These are phyloP conservation scores for Chloroidium sp. DNA, from an alignment of 163 green algal genomes.

Conservation along the genomic window DNA sequence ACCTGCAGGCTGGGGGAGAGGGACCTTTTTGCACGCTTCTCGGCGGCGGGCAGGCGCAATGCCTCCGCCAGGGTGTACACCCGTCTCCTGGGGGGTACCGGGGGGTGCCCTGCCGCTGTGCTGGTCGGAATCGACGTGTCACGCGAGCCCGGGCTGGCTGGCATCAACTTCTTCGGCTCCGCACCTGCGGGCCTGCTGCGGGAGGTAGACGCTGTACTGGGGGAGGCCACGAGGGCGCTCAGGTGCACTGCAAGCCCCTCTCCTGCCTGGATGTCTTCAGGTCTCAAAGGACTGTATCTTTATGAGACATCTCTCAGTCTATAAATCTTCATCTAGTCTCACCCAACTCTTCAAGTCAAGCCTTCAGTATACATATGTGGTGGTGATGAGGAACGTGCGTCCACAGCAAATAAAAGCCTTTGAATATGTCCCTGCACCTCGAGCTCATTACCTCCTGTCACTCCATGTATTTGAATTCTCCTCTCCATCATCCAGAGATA, in stretches of 20 bases:
- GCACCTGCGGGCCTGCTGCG: background rate
- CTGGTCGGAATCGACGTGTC: background rate
- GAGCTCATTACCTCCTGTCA: no score
- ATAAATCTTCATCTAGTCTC: no score
- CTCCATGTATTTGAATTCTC: no score
- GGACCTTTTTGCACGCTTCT: background rate
- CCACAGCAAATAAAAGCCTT: no score
- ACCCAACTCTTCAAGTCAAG: no score
- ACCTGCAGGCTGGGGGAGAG: background rate
- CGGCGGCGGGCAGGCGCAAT: background rate
- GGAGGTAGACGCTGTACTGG: background rate
- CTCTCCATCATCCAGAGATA: no score
- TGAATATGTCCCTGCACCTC: no score
- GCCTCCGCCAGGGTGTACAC: background rate
- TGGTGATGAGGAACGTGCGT: no score
- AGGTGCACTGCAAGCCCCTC: background rate
- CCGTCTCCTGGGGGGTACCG: background rate
- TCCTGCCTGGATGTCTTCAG: no score
- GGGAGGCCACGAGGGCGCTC: background rate
- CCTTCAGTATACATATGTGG: no score
- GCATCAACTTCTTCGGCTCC: background rate
- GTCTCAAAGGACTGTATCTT: no score
- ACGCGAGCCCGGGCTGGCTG: background rate
- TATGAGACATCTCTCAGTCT: no score
- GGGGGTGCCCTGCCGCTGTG: background rate